Evolutionary conservation across 164 flowering plant species (phyloP).

Genomic region (Aristolochia fimbriata): DNA sequence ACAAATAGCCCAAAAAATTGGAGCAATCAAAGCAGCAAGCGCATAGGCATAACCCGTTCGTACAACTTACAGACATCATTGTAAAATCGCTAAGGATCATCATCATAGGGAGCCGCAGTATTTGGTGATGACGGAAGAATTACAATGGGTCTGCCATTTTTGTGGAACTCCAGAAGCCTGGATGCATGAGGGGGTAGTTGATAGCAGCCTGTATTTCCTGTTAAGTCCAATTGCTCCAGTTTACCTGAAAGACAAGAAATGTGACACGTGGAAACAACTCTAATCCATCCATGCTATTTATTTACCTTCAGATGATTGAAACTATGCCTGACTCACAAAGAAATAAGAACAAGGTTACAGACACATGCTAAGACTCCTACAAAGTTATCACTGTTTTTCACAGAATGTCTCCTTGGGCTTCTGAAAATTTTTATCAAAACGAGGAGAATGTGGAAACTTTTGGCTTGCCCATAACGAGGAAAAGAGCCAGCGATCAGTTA

Average conservation of each 20-base stretch:
- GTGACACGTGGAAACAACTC: background rate
- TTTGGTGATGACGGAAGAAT: constrained; percentile 21
- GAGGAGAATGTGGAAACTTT: too few relatives aligned
- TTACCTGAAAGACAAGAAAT: constrained; percentile 25
- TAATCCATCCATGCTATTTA: background rate
- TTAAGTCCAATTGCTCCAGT: constrained; percentile 43
- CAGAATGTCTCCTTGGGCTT: background rate
- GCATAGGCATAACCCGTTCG: too few relatives aligned
- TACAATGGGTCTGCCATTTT: constrained; percentile 32
- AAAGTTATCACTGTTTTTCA: too few relatives aligned
- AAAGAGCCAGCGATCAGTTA: too few relatives aligned
- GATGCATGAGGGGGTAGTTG: constrained; percentile 17
- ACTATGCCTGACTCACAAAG: background rate
- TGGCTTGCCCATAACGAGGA: too few relatives aligned
- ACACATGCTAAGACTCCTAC: background rate
- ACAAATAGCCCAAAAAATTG: too few relatives aligned
- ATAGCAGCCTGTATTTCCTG: constrained; percentile 28
- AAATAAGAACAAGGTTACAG: background rate
- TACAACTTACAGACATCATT: too few relatives aligned
- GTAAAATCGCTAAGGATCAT: constrained; percentile 31
- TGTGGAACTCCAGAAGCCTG: constrained; percentile 26
- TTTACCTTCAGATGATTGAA: too few relatives aligned
- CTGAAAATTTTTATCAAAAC: too few relatives aligned
- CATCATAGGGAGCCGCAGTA: constrained; percentile 31
- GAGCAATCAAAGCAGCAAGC: too few relatives aligned